Evolutionary conservation across 176 grass and related monocot genomes (phyloP).

Genomic region (Lolium rigidum): DNA sequence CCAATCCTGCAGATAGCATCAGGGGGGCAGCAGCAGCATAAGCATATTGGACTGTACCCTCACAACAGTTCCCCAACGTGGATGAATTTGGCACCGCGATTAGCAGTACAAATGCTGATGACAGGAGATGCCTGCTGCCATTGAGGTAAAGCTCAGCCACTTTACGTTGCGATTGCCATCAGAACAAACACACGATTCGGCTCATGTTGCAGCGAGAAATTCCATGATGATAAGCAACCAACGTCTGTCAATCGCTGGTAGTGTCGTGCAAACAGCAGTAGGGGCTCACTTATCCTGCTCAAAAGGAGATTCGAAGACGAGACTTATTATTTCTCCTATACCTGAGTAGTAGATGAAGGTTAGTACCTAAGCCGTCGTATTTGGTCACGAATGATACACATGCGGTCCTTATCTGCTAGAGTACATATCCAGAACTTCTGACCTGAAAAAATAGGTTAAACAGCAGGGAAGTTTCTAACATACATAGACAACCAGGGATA

Average conservation of each 20-base stretch:
- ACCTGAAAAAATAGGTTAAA: not conserved
- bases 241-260: not conserved
- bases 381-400: not conserved
- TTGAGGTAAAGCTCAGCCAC: conserved; percentile 42
- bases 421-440: conserved; percentile 29
- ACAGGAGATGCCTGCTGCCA: conserved; percentile 43
- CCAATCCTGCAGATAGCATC: conserved; percentile 31
- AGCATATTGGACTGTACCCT: conserved; percentile 24
- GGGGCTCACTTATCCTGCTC: conserved; percentile 29
- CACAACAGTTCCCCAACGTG: conserved; percentile 35
- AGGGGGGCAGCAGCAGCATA: conserved; percentile 27
- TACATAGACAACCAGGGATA: not conserved
- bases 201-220: conserved; percentile 44
- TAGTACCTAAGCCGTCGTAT: not conserved
- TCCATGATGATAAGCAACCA: conserved; percentile 35
- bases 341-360: conserved; percentile 9
- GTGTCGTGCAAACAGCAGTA: conserved; percentile 6
- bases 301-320: conserved; percentile 35
- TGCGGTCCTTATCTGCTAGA: conserved; percentile 9
- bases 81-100: conserved; percentile 39
- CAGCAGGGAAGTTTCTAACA: not conserved
- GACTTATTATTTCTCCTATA: not conserved
- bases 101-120: conserved; percentile 40
- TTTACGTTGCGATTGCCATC: conserved; percentile 45
- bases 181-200: conserved; percentile 42